Evolutionary conservation across 306 rosid genomes (phyloP), one percentile per base, ranked within the genome.

Genomic region (Vicia faba): DNA sequence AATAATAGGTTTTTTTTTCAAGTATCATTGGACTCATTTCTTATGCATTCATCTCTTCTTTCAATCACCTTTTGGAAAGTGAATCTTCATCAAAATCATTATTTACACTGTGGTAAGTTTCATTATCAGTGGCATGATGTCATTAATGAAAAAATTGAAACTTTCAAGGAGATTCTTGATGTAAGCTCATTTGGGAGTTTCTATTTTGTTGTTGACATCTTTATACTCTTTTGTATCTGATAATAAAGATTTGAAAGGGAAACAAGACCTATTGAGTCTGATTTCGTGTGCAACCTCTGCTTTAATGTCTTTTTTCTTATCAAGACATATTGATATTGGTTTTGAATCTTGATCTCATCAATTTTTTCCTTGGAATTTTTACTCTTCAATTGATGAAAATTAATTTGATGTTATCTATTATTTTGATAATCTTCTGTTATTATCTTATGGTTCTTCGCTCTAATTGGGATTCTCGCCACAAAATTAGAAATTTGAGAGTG

Each of bases 291-390:
- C 13, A 19, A 46, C 80, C 1, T 69, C 63, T 54, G 61, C 72
- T 45, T 55, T 70, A 12, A 76, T 70, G 76, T 70, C 68, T 2
- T 12, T 70, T 12, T 56, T 40, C 10, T 16, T 77, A 10, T 71
- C 76, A 55, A 64, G 69, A 33, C 64, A 64, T 5, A 70, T 39
- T 18, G 64, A 64, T 11, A 50, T 48, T 13, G 81, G 69, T 2
- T 77, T 77, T 51, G 72, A 64, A 46, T 23, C 13, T 2, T 2
- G 80, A 70, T 44, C 56, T 76, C 1, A 65, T 71, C 11, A 78
- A 71, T 40, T 78, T 71, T 49, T 71, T 71, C 74, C 70, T 71
- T 11, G 77, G 78, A 49, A 58, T 68, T 35, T 4, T 78, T 18
- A 71, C 70, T 25, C 16, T 71, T 39, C 78, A 71, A 31, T 46